A percentile compares a stretch with the other conserved stretches of the same genome.
Evolutionary conservation across 2,329 filamentous ascomycete genomes (phyloP).

Genomic region (Didymella arachidicola): DNA sequence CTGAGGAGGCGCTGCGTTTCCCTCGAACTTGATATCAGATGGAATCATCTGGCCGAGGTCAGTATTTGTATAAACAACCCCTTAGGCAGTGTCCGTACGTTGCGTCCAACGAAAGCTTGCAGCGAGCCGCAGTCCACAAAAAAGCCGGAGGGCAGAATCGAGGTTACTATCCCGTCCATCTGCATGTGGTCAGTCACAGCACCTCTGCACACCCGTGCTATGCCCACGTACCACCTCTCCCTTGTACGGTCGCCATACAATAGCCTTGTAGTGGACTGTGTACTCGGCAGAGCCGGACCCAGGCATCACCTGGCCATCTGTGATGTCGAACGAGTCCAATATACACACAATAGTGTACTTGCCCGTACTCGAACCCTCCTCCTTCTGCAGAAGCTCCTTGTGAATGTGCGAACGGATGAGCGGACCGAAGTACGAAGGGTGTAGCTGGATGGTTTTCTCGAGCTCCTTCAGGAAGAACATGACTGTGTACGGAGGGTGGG

Average conservation of each 20-base stretch:
- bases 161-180: constrained; percentile 93
- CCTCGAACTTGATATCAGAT: constrained; percentile 89
- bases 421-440: constrained; percentile 95
- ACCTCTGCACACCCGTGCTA: neutral
- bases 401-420: constrained; percentile 93
- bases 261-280: constrained; percentile 91
- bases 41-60: constrained; percentile 76
- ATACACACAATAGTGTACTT: constrained; percentile 98
- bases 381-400: constrained; percentile 86
- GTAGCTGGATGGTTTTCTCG: constrained; percentile 91
- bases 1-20: constrained; percentile 94
- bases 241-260: constrained; percentile 97
- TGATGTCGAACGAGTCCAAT: constrained; percentile 95
- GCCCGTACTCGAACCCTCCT: constrained; percentile 93
- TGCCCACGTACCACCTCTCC: constrained; percentile 83
- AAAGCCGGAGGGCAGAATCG: constrained; percentile 90
- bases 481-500: constrained; percentile 36
- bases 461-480: constrained; percentile 99
- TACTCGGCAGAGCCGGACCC: constrained; percentile 93
- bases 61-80: constrained; percentile 18
- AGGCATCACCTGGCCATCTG: constrained; percentile 89
- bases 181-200: constrained; percentile 52
- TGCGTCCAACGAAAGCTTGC: constrained; percentile 79
- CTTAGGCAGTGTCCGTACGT: constrained; percentile 65
- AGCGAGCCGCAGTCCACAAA: constrained; percentile 84